phyloP scores from a whole-genome alignment of 2,329 filamentous ascomycete species.

The Alternaria ventricosa region DNA sequence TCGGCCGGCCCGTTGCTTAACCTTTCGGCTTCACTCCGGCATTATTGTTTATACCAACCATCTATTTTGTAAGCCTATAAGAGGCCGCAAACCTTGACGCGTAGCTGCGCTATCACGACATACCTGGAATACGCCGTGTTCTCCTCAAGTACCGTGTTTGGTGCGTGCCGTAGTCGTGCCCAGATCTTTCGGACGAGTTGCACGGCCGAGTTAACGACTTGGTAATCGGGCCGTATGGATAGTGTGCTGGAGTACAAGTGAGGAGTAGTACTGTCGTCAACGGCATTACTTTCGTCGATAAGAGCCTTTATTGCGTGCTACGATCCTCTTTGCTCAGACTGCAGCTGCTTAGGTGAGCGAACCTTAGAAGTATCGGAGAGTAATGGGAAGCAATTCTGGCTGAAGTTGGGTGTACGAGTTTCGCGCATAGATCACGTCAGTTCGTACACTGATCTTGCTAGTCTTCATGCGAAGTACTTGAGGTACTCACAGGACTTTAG shows the following conservation, averaged over 20 bases:
- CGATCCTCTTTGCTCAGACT: too few relatives aligned
- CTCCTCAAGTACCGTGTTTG: not conserved
- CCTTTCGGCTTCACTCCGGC: not conserved
- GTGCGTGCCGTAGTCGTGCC: not conserved
- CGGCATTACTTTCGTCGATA: not conserved
- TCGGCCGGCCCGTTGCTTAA: not conserved
- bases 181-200: not conserved
- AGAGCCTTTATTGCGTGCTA: too few relatives aligned
- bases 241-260: not conserved
- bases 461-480: not conserved
- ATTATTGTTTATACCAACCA: not conserved
- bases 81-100: not conserved
- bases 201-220: not conserved
- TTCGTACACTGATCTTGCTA: too few relatives aligned
- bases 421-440: too few relatives aligned
- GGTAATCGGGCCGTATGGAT: not conserved
- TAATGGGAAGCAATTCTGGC: too few relatives aligned
- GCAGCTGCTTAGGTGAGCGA: too few relatives aligned
- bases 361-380: too few relatives aligned
- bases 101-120: not conserved
- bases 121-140: not conserved
- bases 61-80: not conserved
- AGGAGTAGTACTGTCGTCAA: not conserved
- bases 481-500: not conserved
- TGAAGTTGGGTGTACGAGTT: too few relatives aligned